Base-by-base conservation (phyloP, 495 filamentous ascomycete genomes). In the Hypoxylon lienhwacheense region DNA sequence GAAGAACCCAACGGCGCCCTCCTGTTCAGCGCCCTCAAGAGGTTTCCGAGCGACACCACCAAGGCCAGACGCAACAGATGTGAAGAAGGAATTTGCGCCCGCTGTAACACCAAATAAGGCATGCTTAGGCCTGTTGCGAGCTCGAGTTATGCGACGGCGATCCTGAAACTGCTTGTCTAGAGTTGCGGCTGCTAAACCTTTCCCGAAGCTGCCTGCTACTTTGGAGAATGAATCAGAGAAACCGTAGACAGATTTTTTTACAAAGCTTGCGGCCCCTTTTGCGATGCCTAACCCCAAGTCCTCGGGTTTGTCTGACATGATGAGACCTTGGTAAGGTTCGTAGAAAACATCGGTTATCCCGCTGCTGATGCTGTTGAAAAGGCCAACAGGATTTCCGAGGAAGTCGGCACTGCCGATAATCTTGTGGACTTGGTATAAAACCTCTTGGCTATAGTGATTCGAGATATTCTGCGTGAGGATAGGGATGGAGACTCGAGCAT, bases 111-210 rank as follows among this genome's bases (percentile, higher is more conserved):
- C 93, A 59, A 96, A 98, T 7, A 98, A 76, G 14, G 93, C 93
- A 68, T 98, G 93, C 72, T 97, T 97, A 0, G 93, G 93, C 31
- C 93, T 80, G 68, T 98, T 98, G 19, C 93, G 84, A 17, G 91
- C 87, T 42, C 90, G 85, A 1, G 91, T 90, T 78, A 97, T 97
- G 33, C 93, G 88, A 37, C 93, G 85, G 59, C 91, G 84, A 68
- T 97, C 90, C 69, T 98, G 93, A 73, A 95, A 98, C 66, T 98
- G 92, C 70, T 98, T 97, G 74, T 98, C 93, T 56, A 98, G 79
- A 14, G 91, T 97, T 0, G 95, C 95, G 24, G 90, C 91, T 8
- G 95, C 87, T 37, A 98, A 84, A 17, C 82, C 93, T 72, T 98
- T 98, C 61, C 91, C 92, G 72, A 98, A 91, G 72, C 88, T 92